Conservation (phyloP, 75 land plant genomes). For the Adiantum capillusveneris region DNA sequence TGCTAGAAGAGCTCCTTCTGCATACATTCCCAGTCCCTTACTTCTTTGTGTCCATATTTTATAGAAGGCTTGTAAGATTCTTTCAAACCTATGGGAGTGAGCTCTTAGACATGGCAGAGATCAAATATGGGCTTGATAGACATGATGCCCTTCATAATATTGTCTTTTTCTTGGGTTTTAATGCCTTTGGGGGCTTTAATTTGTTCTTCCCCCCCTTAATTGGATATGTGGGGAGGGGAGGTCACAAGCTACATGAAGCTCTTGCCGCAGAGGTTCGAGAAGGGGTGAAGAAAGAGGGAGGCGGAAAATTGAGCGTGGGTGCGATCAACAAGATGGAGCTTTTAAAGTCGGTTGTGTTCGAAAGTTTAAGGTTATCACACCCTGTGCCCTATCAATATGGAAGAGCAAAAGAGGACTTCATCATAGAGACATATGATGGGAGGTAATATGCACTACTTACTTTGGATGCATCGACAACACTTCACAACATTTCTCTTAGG, state of each 20-base stretch:
- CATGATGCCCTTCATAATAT: constrained; percentile 23
- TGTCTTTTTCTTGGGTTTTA: constrained; percentile 19
- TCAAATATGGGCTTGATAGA: constrained; percentile 12
- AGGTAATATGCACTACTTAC: too few relatives aligned
- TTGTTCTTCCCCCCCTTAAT: constrained; percentile 13
- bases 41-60: constrained; percentile 3
- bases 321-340: constrained; percentile 20
- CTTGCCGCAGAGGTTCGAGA: constrained; percentile 16
- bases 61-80: constrained; percentile 14
- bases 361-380: constrained; percentile 59
- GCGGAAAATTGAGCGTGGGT: neutral
- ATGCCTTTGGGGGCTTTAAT: constrained; percentile 22
- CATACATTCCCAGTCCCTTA: constrained; percentile 12
- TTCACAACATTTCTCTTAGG: too few relatives aligned
- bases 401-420: constrained; percentile 52
- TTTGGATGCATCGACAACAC: too few relatives aligned
- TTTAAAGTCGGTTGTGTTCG: constrained; percentile 61
- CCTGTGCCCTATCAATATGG: constrained; percentile 78
- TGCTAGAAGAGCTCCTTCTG: constrained; percentile 1
- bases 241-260: constrained; percentile 7
- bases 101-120: constrained; percentile 20
- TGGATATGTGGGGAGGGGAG: constrained; percentile 2
- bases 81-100: constrained; percentile 11
- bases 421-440: constrained; percentile 24
- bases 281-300: constrained; percentile 9